Conservation (phyloP, 2,329 filamentous ascomycete genomes). For the Coniosporium tulheliwenetii region DNA sequence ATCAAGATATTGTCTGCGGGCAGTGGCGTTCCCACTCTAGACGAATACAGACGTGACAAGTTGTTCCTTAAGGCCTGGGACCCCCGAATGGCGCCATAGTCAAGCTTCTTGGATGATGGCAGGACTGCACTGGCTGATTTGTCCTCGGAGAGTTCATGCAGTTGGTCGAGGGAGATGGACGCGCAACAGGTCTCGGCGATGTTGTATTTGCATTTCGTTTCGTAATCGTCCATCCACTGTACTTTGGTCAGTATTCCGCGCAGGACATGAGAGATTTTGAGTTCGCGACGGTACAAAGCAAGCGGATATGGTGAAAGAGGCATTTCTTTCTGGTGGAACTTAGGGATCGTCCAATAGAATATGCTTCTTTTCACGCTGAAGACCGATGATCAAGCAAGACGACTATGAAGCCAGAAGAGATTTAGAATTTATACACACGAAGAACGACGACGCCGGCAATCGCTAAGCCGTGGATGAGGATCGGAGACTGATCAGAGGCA, state of each 20-base stretch:
- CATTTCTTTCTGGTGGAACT: too few relatives aligned
- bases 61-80: constrained; percentile 47
- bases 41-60: constrained; percentile 50
- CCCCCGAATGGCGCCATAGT: constrained; percentile 59
- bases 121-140: constrained; percentile 28
- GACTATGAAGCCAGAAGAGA: neutral
- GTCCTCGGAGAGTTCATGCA: constrained; percentile 43
- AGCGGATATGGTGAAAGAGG: too few relatives aligned
- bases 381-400: too few relatives aligned
- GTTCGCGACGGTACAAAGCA: neutral
- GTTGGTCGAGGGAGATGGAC: constrained; percentile 56
- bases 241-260: neutral
- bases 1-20: constrained; percentile 53
- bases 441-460: neutral
- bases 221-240: constrained; percentile 42
- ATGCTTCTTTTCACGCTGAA: too few relatives aligned
- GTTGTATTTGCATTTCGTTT: constrained; percentile 43
- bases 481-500: constrained; percentile 3
- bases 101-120: constrained; percentile 38
- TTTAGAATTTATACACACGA: neutral
- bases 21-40: constrained; percentile 31
- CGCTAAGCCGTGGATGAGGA: neutral
- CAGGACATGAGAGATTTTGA: neutral
- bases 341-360: too few relatives aligned
- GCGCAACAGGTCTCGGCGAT: constrained; percentile 67